Percentiles rank a stretch among this genome's conserved stretches.
These are phyloP conservation scores for Pneumocystis oryctolagi DNA, from an alignment of 1,139 yeast species.

Conservation along the genomic window DNA sequence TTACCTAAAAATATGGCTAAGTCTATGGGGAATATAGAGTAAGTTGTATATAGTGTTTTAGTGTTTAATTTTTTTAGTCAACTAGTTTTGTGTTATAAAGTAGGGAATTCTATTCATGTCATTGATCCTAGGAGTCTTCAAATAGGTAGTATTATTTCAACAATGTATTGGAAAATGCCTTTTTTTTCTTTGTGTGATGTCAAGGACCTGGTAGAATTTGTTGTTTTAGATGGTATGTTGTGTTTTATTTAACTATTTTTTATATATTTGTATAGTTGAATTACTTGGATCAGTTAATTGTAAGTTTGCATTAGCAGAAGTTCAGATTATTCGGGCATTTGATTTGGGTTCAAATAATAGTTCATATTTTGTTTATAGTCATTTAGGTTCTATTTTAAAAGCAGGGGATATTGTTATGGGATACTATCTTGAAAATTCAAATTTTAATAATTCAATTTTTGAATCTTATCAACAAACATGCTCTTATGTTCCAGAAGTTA, in stretches of 20 bases:
- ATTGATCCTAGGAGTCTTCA: constrained; percentile 74
- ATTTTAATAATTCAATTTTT: constrained; percentile 74
- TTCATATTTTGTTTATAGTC: constrained; percentile 68
- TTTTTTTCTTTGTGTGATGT: constrained; percentile 66
- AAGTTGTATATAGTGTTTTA: neutral
- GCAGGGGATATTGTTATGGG: constrained; percentile 96
- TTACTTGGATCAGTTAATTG: constrained; percentile 79
- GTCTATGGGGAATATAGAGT: constrained; percentile 64
- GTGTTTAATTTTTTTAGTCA: constrained; percentile 23
- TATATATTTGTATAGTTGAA: constrained; percentile 35
- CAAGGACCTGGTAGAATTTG: constrained; percentile 68
- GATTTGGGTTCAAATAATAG: constrained; percentile 71
- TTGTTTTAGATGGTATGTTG: constrained; percentile 47
- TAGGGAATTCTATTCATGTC: constrained; percentile 71
- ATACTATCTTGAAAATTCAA: constrained; percentile 66
- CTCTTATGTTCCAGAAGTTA: constrained; percentile 57
- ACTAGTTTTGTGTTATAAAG: constrained; percentile 69
- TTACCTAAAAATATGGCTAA: constrained; percentile 75
- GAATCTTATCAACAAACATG: constrained; percentile 45
- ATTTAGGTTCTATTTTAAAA: constrained; percentile 81
- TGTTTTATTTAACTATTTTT: neutral
- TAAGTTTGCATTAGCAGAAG: constrained; percentile 72
- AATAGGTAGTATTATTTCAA: constrained; percentile 58
- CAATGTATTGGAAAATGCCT: constrained; percentile 77
- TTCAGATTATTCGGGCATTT: constrained; percentile 69